phyloP scores from a whole-genome alignment of 768 basidiomycete genomes.

The Botryobasidium botryosum region DNA sequence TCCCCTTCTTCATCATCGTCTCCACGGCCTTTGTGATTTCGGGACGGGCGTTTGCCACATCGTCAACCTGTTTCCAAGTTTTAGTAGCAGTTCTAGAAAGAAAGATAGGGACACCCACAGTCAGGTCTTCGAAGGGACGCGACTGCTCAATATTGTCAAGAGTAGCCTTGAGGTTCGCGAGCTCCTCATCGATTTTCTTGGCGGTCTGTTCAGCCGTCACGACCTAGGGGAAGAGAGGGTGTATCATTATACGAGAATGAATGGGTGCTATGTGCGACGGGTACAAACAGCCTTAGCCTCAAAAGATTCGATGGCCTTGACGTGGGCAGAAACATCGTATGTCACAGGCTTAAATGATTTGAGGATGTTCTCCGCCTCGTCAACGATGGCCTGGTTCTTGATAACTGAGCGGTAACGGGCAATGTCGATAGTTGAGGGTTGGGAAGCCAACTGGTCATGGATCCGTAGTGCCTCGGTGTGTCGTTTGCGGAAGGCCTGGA shows the following conservation, averaged over 20 bases:
- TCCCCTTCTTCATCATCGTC: conserved; percentile 92
- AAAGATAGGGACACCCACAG: conserved; percentile 34
- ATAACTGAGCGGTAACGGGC: conserved; percentile 79
- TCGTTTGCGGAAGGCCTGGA: conserved; percentile 94
- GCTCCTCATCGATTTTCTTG: conserved; percentile 75
- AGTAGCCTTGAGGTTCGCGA: conserved; percentile 80
- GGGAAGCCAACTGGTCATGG: conserved; percentile 39
- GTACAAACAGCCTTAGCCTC: conserved; percentile 78
- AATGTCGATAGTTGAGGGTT: conserved; percentile 76
- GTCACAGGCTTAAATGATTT: conserved; percentile 85
- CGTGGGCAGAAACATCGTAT: conserved; percentile 74
- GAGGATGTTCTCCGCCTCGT: conserved; percentile 81
- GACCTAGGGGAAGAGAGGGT: conserved; percentile 32
- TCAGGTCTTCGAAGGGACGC: conserved; percentile 92
- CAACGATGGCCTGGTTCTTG: conserved; percentile 84
- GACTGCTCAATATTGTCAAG: conserved; percentile 95
- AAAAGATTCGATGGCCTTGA: conserved; percentile 94
- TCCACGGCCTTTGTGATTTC: conserved; percentile 82
- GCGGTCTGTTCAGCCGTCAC: conserved; percentile 80
- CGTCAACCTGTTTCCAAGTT: conserved; percentile 45
- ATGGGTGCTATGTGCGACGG: neutral
- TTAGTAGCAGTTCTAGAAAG: neutral
- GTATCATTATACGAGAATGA: neutral
- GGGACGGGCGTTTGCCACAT: conserved; percentile 84
- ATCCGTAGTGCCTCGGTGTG: conserved; percentile 75